phyloP scores from a whole-genome alignment of 495 filamentous ascomycete genomes.

The Saxophila tyrrhenica region DNA sequence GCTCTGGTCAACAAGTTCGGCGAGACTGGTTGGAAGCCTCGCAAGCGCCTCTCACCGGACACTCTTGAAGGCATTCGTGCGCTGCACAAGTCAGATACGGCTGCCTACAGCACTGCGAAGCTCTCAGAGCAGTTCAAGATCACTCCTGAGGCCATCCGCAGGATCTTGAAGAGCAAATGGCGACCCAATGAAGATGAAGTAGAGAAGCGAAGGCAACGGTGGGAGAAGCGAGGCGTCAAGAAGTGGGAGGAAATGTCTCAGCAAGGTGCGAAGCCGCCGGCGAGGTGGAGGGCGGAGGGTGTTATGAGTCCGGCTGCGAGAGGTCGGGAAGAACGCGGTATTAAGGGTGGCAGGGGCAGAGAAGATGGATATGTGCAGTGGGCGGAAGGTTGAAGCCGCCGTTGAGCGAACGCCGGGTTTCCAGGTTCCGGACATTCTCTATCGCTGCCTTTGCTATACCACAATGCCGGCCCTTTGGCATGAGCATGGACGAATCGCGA shows the following conservation, averaged over 20 bases:
- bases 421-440: no score
- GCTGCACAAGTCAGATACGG: constrained; percentile 61
- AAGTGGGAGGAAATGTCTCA: constrained; percentile 69
- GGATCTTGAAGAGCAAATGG: constrained; percentile 84
- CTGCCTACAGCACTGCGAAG: constrained; percentile 58
- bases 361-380: background rate
- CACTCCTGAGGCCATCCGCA: constrained; percentile 71
- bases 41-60: constrained; percentile 81
- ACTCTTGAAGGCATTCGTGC: constrained; percentile 76
- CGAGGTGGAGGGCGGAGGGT: constrained; percentile 56
- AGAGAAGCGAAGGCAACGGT: constrained; percentile 51
- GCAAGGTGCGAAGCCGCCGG: constrained; percentile 54
- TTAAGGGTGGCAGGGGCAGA: background rate
- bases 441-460: no score
- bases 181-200: constrained; percentile 49
- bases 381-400: background rate
- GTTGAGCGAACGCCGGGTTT: no score
- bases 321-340: constrained; percentile 12
- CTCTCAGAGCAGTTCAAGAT: constrained; percentile 73
- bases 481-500: no score
- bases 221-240: constrained; percentile 64
- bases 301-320: constrained; percentile 34
- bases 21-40: constrained; percentile 58
- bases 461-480: no score
- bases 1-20: constrained; percentile 63